A percentile compares a stretch with the other conserved stretches of the same genome.
These are phyloP conservation scores for Alliaria petiolata DNA, from an alignment of 345 rosid species.

Conservation along the genomic window DNA sequence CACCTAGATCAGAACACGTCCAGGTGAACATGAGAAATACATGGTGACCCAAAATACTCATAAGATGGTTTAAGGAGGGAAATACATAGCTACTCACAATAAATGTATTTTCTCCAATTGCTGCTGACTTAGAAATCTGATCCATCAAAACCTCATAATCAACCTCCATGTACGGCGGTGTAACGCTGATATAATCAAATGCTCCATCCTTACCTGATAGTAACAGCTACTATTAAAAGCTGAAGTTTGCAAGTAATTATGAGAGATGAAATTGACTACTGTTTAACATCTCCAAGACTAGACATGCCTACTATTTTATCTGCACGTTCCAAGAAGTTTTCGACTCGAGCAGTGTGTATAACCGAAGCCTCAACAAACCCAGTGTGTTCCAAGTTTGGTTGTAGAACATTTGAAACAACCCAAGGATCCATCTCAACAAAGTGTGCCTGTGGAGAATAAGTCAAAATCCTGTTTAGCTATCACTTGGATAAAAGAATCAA, in stretches of 20 bases:
- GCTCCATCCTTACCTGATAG: slow-evolving; percentile 49
- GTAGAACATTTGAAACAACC: slow-evolving; percentile 77
- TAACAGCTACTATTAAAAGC: background rate
- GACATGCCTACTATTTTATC: slow-evolving; percentile 58
- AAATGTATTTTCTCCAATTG: slow-evolving; percentile 77
- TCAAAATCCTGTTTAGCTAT: background rate
- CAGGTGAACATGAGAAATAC: background rate
- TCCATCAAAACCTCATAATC: slow-evolving; percentile 68
- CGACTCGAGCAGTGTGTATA: slow-evolving; percentile 77
- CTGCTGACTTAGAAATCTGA: slow-evolving; percentile 66
- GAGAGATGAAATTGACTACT: background rate
- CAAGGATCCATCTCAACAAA: slow-evolving; percentile 99
- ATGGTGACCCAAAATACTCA: background rate
- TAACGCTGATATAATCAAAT: slow-evolving; percentile 83
- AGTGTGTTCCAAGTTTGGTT: slow-evolving; percentile 85
- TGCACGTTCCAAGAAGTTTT: slow-evolving; percentile 60
- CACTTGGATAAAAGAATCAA: background rate
- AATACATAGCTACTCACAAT: slow-evolving; percentile 51
- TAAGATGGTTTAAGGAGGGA: background rate
- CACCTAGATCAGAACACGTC: slow-evolving; percentile 43
- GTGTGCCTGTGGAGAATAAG: slow-evolving; percentile 50
- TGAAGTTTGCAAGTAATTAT: background rate
- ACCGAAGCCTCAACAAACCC: slow-evolving; percentile 77
- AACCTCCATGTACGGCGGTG: slow-evolving; percentile 83
- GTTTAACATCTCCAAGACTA: slow-evolving; percentile 8